Base-by-base conservation (phyloP, 2,329 filamentous ascomycete genomes). In the Stachybotrys chlorohalonatus region DNA sequence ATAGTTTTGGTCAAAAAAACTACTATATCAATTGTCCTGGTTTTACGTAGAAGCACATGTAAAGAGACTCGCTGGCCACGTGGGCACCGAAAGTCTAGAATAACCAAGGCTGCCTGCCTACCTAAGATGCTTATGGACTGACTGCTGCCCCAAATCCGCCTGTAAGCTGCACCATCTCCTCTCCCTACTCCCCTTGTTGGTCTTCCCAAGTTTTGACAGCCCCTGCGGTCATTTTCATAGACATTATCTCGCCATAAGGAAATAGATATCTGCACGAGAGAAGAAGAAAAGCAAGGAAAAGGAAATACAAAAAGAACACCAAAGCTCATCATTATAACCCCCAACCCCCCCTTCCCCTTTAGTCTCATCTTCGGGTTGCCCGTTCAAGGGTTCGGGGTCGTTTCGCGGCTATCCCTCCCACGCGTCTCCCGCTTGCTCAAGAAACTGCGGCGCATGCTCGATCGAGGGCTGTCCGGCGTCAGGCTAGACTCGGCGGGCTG, bases 391-490 rank as follows among this genome's bases (percentile, higher is more conserved):
- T 72, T 69, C 47, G 71, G 70, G 52, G 72, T 70, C 42, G 65
- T 60, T 55, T 84, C 79, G 50, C 80, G 71, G 61, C 75, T 69
- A 31, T 57, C 56, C 46, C 72, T 68, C 36, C 66, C 59, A 8
- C n/a, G 9, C 8, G 11, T 16, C 24, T 79, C 76, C 53, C 76
- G 72, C 70, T 82, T 83, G 63, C 75, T 73, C 59, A 84, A 63
- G 64, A 84, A 80, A 64, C 79, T 80, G 57, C 77, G 75, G 52
- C 81, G 74, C 52, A 81, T 63, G 31, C 70, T 66, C 3, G 73
- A 65, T 57, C 72, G 75, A 16, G 79, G 78, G 60, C 75, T 80
- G 39, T 75, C 74, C 1, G 73, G 70, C 57, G 59, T 70, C 63
- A 66, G 63, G 31, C 63, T 70, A 36, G 67, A 60, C 53, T 83